Evolutionary conservation across 352 stramenopile genomes (phyloP).

Genomic region (Phytophthora uliginosa): DNA sequence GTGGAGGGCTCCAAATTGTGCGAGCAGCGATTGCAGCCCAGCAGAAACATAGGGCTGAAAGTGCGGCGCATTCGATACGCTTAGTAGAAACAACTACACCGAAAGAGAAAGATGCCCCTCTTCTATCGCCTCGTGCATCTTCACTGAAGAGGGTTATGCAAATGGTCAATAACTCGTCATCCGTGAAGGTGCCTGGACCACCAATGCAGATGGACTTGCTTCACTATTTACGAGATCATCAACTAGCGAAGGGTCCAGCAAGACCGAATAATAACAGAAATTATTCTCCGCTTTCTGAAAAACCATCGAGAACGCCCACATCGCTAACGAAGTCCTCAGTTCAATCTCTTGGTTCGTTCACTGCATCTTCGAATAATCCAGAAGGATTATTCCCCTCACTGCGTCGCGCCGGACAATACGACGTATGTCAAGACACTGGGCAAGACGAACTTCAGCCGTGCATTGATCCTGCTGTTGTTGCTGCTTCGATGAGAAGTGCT

Average conservation of each 20-base stretch:
- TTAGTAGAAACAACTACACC: conserved; percentile 24
- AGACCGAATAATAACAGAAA: not conserved
- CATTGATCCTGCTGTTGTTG: conserved; percentile 12
- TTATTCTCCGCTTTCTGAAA: not conserved
- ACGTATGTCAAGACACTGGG: not conserved
- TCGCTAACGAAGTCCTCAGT: not conserved
- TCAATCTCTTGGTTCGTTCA: conserved; percentile 9
- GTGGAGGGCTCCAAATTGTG: conserved; percentile 39
- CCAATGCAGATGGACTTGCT: conserved; percentile 20
- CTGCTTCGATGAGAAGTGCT: conserved; percentile 9
- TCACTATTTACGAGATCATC: conserved; percentile 21
- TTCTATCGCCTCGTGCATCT: not conserved
- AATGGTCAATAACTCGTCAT: not conserved
- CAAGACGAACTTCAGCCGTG: conserved; percentile 3
- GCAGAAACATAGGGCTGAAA: conserved; percentile 36
- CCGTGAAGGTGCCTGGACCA: not conserved
- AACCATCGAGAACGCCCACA: not conserved
- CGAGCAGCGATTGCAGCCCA: conserved; percentile 38
- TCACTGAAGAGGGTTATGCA: conserved; percentile 9
- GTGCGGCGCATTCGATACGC: conserved; percentile 34
- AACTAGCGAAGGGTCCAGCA: conserved; percentile 2
- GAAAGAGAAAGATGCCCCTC: conserved; percentile 4
- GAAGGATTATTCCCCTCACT: conserved; percentile 12
- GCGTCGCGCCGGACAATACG: not conserved
- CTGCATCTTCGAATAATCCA: not conserved